A percentile compares a stretch with the other conserved stretches of the same genome.
phyloP scores from a whole-genome alignment of 352 stramenopile genomes.

The Globisporangium echinulatum region DNA sequence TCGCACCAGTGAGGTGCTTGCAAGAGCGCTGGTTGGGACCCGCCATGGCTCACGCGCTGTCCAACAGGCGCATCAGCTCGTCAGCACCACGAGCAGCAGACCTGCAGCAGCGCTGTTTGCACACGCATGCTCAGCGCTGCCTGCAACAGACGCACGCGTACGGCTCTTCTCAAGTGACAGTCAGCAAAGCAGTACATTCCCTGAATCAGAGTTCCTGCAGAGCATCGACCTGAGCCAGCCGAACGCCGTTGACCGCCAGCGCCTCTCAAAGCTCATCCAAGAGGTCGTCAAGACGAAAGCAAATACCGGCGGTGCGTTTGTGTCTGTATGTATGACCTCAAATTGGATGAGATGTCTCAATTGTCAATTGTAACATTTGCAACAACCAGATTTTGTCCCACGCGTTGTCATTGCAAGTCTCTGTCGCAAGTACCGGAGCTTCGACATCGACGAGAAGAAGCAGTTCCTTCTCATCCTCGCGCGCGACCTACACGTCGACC shows the following conservation, averaged over 20 bases:
- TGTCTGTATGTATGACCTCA: background rate
- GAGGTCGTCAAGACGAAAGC: slow-evolving; percentile 61
- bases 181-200: background rate
- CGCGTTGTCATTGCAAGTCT: slow-evolving; percentile 63
- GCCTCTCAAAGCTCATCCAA: slow-evolving; percentile 62
- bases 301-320: slow-evolving; percentile 47
- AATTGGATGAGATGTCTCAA: too few relatives aligned
- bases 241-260: slow-evolving; percentile 26
- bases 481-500: slow-evolving; percentile 66
- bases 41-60: too few relatives aligned
- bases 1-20: background rate
- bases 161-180: background rate
- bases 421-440: slow-evolving; percentile 50
- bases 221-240: slow-evolving; percentile 39
- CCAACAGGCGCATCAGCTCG: background rate
- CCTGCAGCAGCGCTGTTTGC: background rate
- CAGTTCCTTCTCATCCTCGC: slow-evolving; percentile 75
- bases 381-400: slow-evolving; percentile 65
- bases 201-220: slow-evolving; percentile 40
- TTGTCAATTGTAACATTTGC: too few relatives aligned
- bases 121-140: background rate
- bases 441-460: slow-evolving; percentile 78
- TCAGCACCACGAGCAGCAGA: background rate
- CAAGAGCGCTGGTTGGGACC: background rate
- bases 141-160: background rate